phyloP scores from a whole-genome alignment of 768 basidiomycete species.

The Daedaleopsis sinensis region DNA sequence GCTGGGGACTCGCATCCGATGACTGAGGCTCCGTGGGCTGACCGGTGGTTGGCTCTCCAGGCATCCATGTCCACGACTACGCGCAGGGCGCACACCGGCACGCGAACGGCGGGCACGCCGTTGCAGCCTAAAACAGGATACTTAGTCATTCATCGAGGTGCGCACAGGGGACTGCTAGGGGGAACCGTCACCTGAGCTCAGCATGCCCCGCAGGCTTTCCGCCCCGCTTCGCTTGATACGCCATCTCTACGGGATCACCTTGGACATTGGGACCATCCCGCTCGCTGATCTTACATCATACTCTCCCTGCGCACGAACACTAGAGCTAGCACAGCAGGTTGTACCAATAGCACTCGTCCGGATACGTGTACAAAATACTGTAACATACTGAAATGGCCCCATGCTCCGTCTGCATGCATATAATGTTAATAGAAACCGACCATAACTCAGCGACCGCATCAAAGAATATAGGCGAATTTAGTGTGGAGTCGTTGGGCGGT shows the following conservation, averaged over 20 bases:
- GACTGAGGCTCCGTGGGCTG: slow-evolving; percentile 4
- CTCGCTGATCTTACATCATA: background rate
- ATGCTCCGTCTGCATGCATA: no score
- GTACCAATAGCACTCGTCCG: background rate
- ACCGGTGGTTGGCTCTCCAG: slow-evolving; percentile 17
- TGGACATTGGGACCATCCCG: background rate
- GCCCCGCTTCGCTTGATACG: background rate
- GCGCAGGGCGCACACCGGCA: slow-evolving; percentile 25
- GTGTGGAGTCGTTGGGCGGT: no score
- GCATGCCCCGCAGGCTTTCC: background rate
- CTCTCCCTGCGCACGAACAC: background rate
- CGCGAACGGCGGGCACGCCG: slow-evolving; percentile 16
- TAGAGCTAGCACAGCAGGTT: background rate
- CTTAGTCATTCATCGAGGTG: background rate
- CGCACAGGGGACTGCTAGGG: background rate
- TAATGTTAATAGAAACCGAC: no score
- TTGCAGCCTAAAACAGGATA: slow-evolving; percentile 17
- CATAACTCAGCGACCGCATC: no score
- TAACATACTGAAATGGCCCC: no score
- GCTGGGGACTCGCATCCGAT: no score
- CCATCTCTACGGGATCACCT: background rate
- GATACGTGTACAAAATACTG: no score
- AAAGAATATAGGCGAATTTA: no score
- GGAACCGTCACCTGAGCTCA: background rate
- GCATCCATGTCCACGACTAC: slow-evolving; percentile 32